Evolutionary conservation across 163 green algal species (phyloP).

Genomic region (Scenedesmus sp.): DNA sequence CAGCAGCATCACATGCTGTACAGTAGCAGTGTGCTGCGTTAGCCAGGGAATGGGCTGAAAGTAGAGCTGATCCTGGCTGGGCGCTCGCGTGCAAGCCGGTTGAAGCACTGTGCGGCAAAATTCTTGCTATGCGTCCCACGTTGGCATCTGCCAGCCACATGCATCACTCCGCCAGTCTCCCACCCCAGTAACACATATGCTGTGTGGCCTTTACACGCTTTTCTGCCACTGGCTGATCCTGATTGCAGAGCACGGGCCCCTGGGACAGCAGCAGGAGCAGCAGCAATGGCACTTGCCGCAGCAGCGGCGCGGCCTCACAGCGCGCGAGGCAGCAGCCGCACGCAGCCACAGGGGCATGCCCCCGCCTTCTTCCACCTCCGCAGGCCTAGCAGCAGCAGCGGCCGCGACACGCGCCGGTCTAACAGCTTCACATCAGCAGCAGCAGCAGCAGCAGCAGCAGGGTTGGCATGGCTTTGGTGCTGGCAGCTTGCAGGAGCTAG

Average conservation of each 20-base stretch:
- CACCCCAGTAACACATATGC: neutral
- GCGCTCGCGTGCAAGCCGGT: neutral
- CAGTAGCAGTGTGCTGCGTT: neutral
- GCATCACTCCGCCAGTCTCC: neutral
- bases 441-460: slow-evolving; percentile 17
- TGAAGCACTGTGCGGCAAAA: neutral
- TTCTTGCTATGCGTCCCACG: neutral
- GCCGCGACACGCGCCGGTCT: neutral
- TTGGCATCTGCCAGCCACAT: neutral
- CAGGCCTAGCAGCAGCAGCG: neutral
- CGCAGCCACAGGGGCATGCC: neutral
- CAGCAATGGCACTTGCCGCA: neutral
- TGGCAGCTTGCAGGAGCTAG: neutral
- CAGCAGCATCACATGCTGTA: neutral
- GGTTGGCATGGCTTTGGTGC: neutral
- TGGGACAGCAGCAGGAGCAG: slow-evolving; percentile 2
- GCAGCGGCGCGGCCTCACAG: slow-evolving; percentile 21
- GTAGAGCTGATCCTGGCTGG: neutral
- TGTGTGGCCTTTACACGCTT: neutral
- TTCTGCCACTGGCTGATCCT: neutral
- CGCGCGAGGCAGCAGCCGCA: slow-evolving; percentile 9
- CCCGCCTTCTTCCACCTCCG: neutral
- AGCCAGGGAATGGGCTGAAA: neutral
- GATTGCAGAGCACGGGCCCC: neutral
- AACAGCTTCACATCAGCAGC: neutral